Base-by-base conservation (phyloP, 495 filamentous ascomycete genomes). In the Articulospora tetracladia region DNA sequence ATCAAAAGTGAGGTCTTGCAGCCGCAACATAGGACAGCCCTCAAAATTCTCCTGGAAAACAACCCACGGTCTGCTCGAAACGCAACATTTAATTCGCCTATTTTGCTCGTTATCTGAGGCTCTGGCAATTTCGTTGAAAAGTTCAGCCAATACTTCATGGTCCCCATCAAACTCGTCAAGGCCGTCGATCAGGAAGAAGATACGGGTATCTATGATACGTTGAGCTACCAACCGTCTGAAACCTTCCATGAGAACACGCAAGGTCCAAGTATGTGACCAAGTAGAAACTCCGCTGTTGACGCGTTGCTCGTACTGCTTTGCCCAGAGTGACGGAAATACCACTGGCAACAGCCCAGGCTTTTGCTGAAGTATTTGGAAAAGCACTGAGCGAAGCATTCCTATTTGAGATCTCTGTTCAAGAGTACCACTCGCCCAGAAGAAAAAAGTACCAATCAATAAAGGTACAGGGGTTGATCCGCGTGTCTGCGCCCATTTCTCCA, bases 11-110 rank as follows among this genome's bases (percentile, higher is more conserved):
- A 71, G 57, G 34, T 68, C 58, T 47, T 68, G 60, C 47, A 71
- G 52, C 36, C 51, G 47, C 48, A 55, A 63, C 41, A 17, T 19
- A 28, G 54, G 46, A 26, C 39, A 51, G 20, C 19, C 0, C 65
- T 13, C 36, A 34, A 79, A 0, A 66, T 67, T 53, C 73, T 67
- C 51, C 20, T 72, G 58, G 56, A 82, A 82, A 0, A 65, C 65
- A 23, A 71, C 72, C 73, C 72, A 78, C 0, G 78, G 76, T 0
- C 80, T 71, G 59, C 81, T 83, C 17, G 79, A 77, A 1, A 80
- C 58, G 57, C 81, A 84, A 7, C 76, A 17, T 53, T 82, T 83
- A 54, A 81, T 59, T 55, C 73, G 59, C 0, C 51, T 7, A n/a
- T 52, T 23, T 6, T n/a, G 41, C 7, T 24, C 22, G 24, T 25